Evolutionary conservation across 345 rosid species (phyloP).

Genomic region (Aethionema arabicum): DNA sequence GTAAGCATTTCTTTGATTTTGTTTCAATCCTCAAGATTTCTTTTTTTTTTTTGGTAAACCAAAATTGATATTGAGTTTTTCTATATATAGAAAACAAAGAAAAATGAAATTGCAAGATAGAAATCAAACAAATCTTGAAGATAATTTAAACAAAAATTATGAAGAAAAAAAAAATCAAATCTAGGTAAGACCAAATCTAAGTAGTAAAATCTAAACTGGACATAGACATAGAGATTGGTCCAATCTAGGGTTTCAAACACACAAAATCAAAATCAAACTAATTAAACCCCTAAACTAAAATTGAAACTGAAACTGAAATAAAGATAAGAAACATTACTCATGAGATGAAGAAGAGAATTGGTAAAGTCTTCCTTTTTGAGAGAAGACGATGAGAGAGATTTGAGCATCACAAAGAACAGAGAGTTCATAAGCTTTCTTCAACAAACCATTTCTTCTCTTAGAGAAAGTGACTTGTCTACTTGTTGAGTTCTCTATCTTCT

Average conservation of each 20-base stretch:
- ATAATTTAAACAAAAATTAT: slow-evolving; percentile 24
- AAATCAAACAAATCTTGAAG: slow-evolving; percentile 10
- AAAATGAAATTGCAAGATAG: slow-evolving; percentile 27
- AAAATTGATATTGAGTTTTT: too few species aligned
- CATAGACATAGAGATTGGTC: too few species aligned
- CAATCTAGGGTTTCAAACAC: too few species aligned
- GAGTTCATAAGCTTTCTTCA: slow-evolving; percentile 43
- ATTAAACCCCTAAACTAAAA: background rate
- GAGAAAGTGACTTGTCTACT: slow-evolving; percentile 42
- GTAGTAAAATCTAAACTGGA: background rate
- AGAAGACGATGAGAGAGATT: slow-evolving; percentile 35
- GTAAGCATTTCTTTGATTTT: too few species aligned
- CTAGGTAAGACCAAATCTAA: slow-evolving; percentile 17
- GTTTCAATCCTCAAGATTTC: slow-evolving; percentile 13
- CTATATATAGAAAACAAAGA: background rate
- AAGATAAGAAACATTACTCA: slow-evolving; percentile 25
- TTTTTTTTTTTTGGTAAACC: background rate
- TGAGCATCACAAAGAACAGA: slow-evolving; percentile 41
- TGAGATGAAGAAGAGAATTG: slow-evolving; percentile 33
- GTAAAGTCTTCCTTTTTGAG: slow-evolving; percentile 37
- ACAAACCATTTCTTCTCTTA: slow-evolving; percentile 37
- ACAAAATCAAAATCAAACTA: background rate
- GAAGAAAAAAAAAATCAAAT: slow-evolving; percentile 29
- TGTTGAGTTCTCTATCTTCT: slow-evolving; percentile 38
- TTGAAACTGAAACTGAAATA: background rate